Evolutionary conservation across 805 yeast genomes (phyloP).

Genomic region (Kodamaea fukazawae): DNA sequence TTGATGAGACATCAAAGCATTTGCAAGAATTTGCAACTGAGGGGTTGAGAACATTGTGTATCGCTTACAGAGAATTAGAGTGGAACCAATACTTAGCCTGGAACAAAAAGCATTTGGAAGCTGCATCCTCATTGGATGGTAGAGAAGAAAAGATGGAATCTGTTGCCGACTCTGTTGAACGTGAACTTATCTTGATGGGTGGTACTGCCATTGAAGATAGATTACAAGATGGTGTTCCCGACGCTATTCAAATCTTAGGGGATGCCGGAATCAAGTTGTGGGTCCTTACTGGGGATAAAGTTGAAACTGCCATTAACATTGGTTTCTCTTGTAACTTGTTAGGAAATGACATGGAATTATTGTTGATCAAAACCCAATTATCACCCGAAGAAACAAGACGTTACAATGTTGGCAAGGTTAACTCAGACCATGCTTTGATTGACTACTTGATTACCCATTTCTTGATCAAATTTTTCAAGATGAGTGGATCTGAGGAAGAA

Average conservation of each 20-base stretch:
- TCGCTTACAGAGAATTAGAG: constrained; percentile 65
- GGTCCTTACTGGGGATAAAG: constrained; percentile 82
- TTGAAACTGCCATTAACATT: constrained; percentile 81
- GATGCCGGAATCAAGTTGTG: constrained; percentile 77
- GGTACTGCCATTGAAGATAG: constrained; percentile 83
- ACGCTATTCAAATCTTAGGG: constrained; percentile 61
- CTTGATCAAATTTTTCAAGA: constrained; percentile 51
- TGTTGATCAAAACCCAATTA: constrained; percentile 47
- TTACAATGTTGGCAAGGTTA: constrained; percentile 16
- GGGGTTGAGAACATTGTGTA: constrained; percentile 78
- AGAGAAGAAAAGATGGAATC: constrained; percentile 73
- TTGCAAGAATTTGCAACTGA: constrained; percentile 78
- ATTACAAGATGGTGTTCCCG: constrained; percentile 76
- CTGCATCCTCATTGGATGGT: constrained; percentile 58
- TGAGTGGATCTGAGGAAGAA: constrained; percentile 60
- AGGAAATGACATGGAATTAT: constrained; percentile 63
- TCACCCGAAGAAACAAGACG: constrained; percentile 24
- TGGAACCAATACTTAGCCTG: constrained; percentile 64
- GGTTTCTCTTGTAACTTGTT: constrained; percentile 76
- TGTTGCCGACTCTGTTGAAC: constrained; percentile 71
- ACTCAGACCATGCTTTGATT: constrained; percentile 29
- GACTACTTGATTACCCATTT: constrained; percentile 50
- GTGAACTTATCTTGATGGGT: constrained; percentile 56
- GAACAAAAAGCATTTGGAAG: constrained; percentile 60
- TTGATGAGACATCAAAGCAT: constrained; percentile 67